phyloP scores from a whole-genome alignment of 345 rosid genomes.

The Linum tenue region DNA sequence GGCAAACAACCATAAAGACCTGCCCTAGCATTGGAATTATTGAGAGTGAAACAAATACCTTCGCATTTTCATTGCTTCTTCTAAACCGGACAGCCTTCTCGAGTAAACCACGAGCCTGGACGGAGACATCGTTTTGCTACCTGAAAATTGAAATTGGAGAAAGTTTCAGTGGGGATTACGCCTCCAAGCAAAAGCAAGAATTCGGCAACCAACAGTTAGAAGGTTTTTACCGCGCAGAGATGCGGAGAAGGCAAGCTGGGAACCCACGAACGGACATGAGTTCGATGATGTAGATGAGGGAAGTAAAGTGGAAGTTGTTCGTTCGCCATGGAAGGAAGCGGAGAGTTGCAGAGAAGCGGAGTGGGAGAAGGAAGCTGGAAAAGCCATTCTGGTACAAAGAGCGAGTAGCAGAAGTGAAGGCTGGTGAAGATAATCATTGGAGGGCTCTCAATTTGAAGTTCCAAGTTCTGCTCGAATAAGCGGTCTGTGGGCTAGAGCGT shows the following conservation, averaged over 20 bases:
- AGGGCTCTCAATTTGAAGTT: background rate
- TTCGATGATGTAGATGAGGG: constrained; percentile 19
- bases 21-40: background rate
- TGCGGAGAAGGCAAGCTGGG: constrained; percentile 33
- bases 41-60: constrained; percentile 24
- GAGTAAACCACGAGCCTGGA: constrained; percentile 31
- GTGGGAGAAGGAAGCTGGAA: constrained; percentile 33
- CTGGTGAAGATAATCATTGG: background rate
- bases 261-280: constrained; percentile 26
- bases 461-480: background rate
- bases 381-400: constrained; percentile 27
- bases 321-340: constrained; percentile 23
- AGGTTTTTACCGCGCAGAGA: constrained; percentile 28
- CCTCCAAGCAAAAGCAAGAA: background rate
- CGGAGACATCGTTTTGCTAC: constrained; percentile 11
- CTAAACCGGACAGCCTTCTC: constrained; percentile 49
- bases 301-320: background rate
- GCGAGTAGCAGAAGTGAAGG: background rate
- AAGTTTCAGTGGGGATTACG: background rate
- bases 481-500: no score
- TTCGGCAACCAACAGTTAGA: background rate
- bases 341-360: constrained; percentile 26
- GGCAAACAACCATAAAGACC: constrained; percentile 4
- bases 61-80: constrained; percentile 65
- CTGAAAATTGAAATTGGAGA: constrained; percentile 19